phyloP scores from a whole-genome alignment of 192 early-diverging fungal genomes.

The Linnemannia schmuckeri region DNA sequence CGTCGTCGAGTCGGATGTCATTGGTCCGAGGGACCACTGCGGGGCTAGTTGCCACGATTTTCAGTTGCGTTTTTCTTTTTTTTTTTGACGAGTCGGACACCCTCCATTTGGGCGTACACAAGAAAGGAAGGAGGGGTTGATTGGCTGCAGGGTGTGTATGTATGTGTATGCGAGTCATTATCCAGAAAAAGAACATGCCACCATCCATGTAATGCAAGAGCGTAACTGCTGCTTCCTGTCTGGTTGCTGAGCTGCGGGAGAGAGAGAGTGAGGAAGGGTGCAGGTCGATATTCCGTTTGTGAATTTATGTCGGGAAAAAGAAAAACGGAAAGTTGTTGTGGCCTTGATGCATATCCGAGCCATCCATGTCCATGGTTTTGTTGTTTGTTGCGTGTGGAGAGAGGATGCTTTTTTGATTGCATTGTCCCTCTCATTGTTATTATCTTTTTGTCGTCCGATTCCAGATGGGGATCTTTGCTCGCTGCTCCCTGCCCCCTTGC shows the following conservation, averaged over 20 bases:
- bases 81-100: background rate
- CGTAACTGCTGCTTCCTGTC: background rate
- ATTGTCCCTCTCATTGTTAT: background rate
- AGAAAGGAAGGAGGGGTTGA: background rate
- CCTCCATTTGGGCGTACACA: background rate
- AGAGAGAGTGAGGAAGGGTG: no score
- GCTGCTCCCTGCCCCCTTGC: background rate
- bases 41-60: background rate
- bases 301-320: background rate
- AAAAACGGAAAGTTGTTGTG: background rate
- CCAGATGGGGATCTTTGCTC: background rate
- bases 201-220: background rate
- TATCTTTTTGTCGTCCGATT: background rate
- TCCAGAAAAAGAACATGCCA: background rate
- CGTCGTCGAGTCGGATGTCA: background rate
- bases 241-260: background rate
- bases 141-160: background rate
- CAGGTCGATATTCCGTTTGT: background rate
- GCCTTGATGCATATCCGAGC: constrained; percentile 1
- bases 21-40: background rate
- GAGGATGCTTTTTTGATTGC: background rate
- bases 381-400: background rate
- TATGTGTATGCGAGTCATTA: background rate
- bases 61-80: no score
- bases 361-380: background rate